Conservation (phyloP, 2,329 filamentous ascomycete genomes). For the Herpotrichia juniperi region DNA sequence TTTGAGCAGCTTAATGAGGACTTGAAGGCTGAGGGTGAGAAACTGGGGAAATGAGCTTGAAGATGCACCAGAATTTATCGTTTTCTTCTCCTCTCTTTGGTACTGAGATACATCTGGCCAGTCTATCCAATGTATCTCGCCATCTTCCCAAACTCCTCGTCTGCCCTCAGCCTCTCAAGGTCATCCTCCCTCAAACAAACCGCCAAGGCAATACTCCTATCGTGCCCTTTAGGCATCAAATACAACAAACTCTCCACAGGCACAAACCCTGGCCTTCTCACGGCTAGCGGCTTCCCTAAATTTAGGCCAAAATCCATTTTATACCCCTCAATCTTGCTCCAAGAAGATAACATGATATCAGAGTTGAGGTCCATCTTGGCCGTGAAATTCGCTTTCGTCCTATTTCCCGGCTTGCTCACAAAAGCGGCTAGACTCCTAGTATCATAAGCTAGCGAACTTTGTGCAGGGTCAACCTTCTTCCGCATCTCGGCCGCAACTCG, state of each 20-base stretch:
- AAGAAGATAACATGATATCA: conserved; percentile 61
- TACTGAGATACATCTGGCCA: no score
- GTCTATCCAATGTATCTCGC: conserved; percentile 14
- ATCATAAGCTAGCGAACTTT: conserved; percentile 35
- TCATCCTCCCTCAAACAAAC: conserved; percentile 58
- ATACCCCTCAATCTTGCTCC: conserved; percentile 56
- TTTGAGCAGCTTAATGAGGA: no score
- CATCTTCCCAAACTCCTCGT: conserved; percentile 49
- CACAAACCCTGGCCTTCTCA: conserved; percentile 56
- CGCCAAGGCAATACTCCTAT: conserved; percentile 53
- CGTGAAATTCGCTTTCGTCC: conserved; percentile 37
- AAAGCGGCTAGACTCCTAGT: conserved; percentile 53
- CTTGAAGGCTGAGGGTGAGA: no score
- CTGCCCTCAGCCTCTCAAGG: conserved; percentile 46
- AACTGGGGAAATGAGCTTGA: no score
- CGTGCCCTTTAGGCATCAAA: conserved; percentile 37
- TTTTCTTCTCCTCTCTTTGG: no score
- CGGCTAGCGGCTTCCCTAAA: conserved; percentile 54
- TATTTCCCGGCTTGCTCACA: conserved; percentile 46
- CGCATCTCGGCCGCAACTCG: conserved; percentile 49
- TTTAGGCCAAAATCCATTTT: conserved; percentile 56
- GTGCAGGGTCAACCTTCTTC: conserved; percentile 43
- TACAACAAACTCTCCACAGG: conserved; percentile 58
- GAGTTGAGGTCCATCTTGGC: conserved; percentile 22
- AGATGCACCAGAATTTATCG: no score